Evolutionary conservation across 2,329 filamentous ascomycete genomes (phyloP).

Genomic region (Colletotrichum sidae): DNA sequence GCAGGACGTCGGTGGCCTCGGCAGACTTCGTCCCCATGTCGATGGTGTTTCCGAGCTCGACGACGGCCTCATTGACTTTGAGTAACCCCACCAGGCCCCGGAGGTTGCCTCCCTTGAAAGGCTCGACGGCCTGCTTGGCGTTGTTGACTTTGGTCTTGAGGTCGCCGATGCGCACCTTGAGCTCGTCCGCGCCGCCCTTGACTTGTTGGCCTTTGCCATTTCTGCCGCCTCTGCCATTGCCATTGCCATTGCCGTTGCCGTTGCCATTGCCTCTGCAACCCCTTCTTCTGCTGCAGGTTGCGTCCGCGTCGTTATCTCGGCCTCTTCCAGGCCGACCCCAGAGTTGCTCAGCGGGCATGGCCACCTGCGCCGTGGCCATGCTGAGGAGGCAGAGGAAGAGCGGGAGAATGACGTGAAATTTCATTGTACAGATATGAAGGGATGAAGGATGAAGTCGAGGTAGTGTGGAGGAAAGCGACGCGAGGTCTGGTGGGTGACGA

Average conservation of each 20-base stretch:
- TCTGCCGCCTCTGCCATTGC: conserved; percentile 6
- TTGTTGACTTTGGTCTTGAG: conserved; percentile 8
- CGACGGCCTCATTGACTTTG: conserved; percentile 31
- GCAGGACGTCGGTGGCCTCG: conserved; percentile 10
- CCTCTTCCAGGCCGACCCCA: conserved; percentile 1
- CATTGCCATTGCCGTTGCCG: conserved; percentile 28
- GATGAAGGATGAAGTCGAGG: not conserved
- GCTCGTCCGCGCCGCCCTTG: conserved; percentile 6
- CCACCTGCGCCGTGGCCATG: conserved; percentile 17
- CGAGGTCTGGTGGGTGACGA: no score
- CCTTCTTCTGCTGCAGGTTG: not conserved
- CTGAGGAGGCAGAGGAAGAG: conserved; percentile 20
- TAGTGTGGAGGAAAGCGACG: not conserved
- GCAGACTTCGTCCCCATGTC: conserved; percentile 13
- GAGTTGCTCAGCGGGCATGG: conserved; percentile 1
- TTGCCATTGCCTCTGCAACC: conserved; percentile 26
- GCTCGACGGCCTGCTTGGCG: conserved; percentile 21
- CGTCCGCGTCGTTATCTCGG: not conserved
- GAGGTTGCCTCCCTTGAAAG: conserved; percentile 23
- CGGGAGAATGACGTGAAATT: conserved; percentile 2
- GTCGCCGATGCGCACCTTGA: conserved; percentile 14
- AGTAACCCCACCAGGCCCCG: conserved; percentile 25
- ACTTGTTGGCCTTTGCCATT: not conserved
- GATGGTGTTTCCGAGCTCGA: conserved; percentile 14
- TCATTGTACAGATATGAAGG: conserved; percentile 13